Evolutionary conservation across 116 monocot species (phyloP).

Genomic region (Posidonia oceanica): DNA sequence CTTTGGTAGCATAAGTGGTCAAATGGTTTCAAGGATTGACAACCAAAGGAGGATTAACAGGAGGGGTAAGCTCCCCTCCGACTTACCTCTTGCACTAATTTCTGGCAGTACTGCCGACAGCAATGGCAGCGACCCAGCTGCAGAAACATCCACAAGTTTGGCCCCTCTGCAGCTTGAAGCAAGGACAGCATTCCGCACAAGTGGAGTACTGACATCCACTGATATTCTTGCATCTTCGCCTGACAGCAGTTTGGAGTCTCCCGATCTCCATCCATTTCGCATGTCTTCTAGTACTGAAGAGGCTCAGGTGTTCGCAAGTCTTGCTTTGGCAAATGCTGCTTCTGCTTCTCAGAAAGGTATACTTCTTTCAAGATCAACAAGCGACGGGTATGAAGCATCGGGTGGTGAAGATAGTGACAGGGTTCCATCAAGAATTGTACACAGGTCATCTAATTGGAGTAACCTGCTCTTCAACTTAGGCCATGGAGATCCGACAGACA

Average conservation of each 20-base stretch:
- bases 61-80: constrained; percentile 21
- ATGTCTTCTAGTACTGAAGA: constrained; percentile 48
- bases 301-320: constrained; percentile 11
- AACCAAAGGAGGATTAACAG: constrained; percentile 21
- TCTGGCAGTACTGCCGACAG: constrained; percentile 26
- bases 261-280: constrained; percentile 52
- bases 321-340: constrained; percentile 4
- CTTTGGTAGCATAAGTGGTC: constrained; percentile 18
- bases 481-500: constrained; percentile 6
- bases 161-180: constrained; percentile 90
- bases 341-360: constrained; percentile 27
- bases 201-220: constrained; percentile 29
- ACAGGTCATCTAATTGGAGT: constrained; percentile 79
- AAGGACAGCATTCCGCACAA: constrained; percentile 64
- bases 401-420: constrained; percentile 94
- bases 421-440: constrained; percentile 79
- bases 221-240: constrained; percentile 53
- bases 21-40: constrained; percentile 17
- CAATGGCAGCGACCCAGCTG: constrained; percentile 17
- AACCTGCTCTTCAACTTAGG: constrained; percentile 27
- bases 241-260: constrained; percentile 75
- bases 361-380: constrained; percentile 52
- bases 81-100: constrained; percentile 31
- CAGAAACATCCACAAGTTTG: constrained; percentile 33
- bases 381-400: constrained; percentile 96